Evolutionary conservation across 371 early-diverging fungal genomes (phyloP).

Genomic region (Lichtheimia ornata): DNA sequence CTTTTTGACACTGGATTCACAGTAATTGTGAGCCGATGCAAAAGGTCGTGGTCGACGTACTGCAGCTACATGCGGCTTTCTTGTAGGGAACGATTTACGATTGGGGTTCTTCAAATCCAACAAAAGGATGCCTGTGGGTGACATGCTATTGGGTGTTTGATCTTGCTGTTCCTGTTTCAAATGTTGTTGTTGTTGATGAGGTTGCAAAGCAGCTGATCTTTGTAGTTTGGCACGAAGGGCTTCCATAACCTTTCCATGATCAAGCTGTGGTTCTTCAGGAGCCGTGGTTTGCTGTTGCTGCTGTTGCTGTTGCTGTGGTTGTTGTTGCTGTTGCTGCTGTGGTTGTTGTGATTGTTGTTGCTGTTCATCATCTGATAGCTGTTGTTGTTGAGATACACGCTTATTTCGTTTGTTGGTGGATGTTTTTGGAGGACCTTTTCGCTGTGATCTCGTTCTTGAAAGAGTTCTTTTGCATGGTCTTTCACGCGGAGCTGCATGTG

Average conservation of each 20-base stretch:
- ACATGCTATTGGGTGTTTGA: slow-evolving; percentile 29
- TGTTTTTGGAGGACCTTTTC: slow-evolving; percentile 6
- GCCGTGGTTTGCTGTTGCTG: not conserved
- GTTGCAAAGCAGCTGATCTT: slow-evolving; percentile 9
- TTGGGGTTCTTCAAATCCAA: slow-evolving; percentile 44
- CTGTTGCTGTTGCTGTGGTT: slow-evolving; percentile 9
- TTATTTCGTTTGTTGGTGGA: slow-evolving; percentile 8
- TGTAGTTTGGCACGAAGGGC: slow-evolving; percentile 28
- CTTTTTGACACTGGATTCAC: slow-evolving; percentile 23
- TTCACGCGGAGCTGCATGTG: slow-evolving; percentile 6
- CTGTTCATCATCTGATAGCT: not conserved
- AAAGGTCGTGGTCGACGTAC: slow-evolving; percentile 40
- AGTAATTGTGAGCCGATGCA: slow-evolving; percentile 36
- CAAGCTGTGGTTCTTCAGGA: slow-evolving; percentile 15
- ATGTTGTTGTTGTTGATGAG: slow-evolving; percentile 23
- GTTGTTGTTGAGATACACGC: slow-evolving; percentile 3
- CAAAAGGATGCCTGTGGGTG: slow-evolving; percentile 43
- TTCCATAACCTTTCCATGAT: slow-evolving; percentile 30
- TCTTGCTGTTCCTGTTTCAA: slow-evolving; percentile 20
- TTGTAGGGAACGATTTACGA: slow-evolving; percentile 30
- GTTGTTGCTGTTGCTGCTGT: not conserved
- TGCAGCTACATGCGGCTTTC: slow-evolving; percentile 36
- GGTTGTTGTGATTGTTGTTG: slow-evolving; percentile 13
- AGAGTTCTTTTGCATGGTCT: slow-evolving; percentile 14
- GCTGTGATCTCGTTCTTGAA: slow-evolving; percentile 9